Evolutionary conservation across 192 early-diverging fungal species (phyloP).

Genomic region (Coemansia sp.): DNA sequence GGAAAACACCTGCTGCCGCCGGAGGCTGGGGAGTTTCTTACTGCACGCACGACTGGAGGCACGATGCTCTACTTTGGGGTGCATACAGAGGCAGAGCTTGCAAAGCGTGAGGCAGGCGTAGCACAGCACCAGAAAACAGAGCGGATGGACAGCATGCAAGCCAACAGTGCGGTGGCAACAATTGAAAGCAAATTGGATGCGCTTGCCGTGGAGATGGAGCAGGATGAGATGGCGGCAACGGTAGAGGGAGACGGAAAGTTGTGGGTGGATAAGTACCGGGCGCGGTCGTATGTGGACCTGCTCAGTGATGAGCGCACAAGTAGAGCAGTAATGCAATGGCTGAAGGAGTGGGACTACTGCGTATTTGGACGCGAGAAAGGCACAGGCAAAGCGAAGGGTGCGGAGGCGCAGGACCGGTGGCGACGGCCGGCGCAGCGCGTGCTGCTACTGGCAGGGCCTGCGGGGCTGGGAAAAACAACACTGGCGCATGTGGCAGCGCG

Average conservation of each 20-base stretch:
- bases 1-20: conserved; percentile 10
- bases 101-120: conserved; percentile 17
- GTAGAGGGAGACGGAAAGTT: conserved; percentile 38
- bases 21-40: conserved; percentile 39
- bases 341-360: conserved; percentile 96
- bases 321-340: conserved; percentile 86
- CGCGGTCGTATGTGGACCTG: conserved; percentile 77
- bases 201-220: conserved; percentile 16
- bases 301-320: conserved; percentile 90
- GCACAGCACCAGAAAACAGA: conserved; percentile 6
- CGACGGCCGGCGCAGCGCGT: conserved; percentile 46
- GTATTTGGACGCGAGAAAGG: conserved; percentile 67
- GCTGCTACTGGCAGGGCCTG: conserved; percentile 84
- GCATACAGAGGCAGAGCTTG: conserved; percentile 13
- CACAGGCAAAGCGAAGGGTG: conserved; percentile 4
- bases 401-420: conserved; percentile 26
- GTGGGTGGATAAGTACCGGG: conserved; percentile 93
- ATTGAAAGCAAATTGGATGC: conserved; percentile 40
- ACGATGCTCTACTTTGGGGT: conserved; percentile 36
- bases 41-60: conserved; percentile 26
- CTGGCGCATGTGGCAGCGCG: conserved; percentile 88
- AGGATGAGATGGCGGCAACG: conserved; percentile 21
- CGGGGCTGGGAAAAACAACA: conserved; percentile 96
- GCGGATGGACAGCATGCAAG: conserved; percentile 23
- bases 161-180: conserved; percentile 36